These are phyloP conservation scores for Microdochium bolleyi DNA, from an alignment of 2,329 filamentous ascomycete species.

Conservation along the genomic window DNA sequence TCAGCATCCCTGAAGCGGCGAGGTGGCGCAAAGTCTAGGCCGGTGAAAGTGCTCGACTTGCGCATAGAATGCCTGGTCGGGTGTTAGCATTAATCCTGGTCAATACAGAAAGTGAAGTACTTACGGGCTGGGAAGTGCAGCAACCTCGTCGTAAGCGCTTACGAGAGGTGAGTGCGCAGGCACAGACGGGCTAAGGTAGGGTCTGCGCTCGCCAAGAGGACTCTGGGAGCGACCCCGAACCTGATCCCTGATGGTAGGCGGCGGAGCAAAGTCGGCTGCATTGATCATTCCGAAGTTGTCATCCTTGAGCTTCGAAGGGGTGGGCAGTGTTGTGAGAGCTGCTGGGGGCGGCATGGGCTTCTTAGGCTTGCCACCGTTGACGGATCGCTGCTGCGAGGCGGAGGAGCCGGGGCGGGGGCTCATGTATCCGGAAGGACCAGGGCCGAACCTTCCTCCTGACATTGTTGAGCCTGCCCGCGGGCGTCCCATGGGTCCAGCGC, in stretches of 20 bases:
- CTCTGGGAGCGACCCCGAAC: constrained; percentile 61
- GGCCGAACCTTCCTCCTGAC: constrained; percentile 25
- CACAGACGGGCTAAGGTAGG: constrained; percentile 63
- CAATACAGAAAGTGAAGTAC: constrained; percentile 26
- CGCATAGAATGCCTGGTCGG: constrained; percentile 56
- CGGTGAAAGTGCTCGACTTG: constrained; percentile 72
- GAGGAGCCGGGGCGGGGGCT: constrained; percentile 24
- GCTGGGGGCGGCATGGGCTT: constrained; percentile 61
- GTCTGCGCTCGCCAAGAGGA: constrained; percentile 54
- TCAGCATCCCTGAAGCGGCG: constrained; percentile 61
- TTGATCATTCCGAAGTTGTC: constrained; percentile 64
- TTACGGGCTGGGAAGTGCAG: constrained; percentile 84
- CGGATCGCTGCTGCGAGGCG: constrained; percentile 37
- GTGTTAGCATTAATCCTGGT: constrained; percentile 12
- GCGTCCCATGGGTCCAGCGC: constrained; percentile 17
- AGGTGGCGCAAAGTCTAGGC: constrained; percentile 73
- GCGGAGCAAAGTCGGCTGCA: constrained; percentile 82
- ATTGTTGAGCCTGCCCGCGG: constrained; percentile 43
- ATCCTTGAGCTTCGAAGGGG: constrained; percentile 76
- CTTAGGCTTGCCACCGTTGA: constrained; percentile 19
- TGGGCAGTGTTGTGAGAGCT: constrained; percentile 69
- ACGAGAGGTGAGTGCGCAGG: constrained; percentile 71
- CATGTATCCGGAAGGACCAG: constrained; percentile 4
- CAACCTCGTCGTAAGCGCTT: constrained; percentile 80
- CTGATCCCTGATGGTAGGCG: constrained; percentile 56